Percentiles rank a stretch among this genome's conserved stretches.
phyloP scores from a whole-genome alignment of 306 rosid species.

The Argentina anserina region DNA sequence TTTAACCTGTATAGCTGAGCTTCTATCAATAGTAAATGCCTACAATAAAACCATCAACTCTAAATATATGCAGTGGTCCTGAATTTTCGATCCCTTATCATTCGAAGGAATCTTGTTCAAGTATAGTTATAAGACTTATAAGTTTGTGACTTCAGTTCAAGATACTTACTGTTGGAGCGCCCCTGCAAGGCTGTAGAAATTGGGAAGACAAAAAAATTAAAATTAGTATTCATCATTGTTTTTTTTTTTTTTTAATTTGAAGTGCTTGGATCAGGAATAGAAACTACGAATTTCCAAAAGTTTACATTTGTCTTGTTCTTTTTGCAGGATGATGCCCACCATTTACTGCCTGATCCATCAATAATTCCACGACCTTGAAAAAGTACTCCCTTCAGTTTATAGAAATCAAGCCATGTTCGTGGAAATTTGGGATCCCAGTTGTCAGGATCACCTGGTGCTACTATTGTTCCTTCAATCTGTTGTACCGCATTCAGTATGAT shows the following conservation, averaged over 20 bases:
- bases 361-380: conserved; percentile 89
- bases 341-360: conserved; percentile 95
- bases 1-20: conserved; percentile 62
- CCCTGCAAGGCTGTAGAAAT: conserved; percentile 77
- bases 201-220: conserved; percentile 1
- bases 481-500: not conserved
- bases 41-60: conserved; percentile 38
- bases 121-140: not conserved
- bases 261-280: conserved; percentile 12
- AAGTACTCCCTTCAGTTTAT: conserved; percentile 47
- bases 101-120: conserved; percentile 13
- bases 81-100: conserved; percentile 13
- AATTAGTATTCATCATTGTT: conserved; percentile 2
- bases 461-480: conserved; percentile 85
- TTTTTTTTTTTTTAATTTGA: not conserved
- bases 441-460: conserved; percentile 86
- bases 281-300: conserved; percentile 5
- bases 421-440: conserved; percentile 70
- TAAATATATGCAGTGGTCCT: conserved; percentile 17
- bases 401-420: conserved; percentile 75
- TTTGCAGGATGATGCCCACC: conserved; percentile 99
- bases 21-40: conserved; percentile 87
- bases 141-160: conserved; percentile 15
- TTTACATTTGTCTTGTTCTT: conserved; percentile 82
- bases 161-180: conserved; percentile 85